Percentiles rank a stretch among this genome's conserved stretches.
Evolutionary conservation across 1,139 yeast genomes (phyloP).

Genomic region (Taiozyma onychis): DNA sequence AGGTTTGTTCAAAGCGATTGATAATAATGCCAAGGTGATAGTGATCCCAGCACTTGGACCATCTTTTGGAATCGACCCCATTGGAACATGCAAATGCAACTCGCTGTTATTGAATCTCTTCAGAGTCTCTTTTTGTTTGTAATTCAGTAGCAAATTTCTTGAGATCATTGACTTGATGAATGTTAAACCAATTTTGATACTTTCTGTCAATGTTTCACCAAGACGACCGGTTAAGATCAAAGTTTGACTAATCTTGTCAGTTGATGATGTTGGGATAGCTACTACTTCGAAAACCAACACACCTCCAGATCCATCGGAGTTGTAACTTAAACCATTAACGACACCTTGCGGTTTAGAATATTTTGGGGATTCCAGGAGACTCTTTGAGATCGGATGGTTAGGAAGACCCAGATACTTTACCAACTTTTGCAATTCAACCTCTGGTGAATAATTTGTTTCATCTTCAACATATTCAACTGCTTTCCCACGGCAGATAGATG

Average conservation of each 20-base stretch:
- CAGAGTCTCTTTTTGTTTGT: constrained; percentile 25
- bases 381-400: constrained; percentile 29
- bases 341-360: constrained; percentile 54
- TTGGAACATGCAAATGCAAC: constrained; percentile 82
- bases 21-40: constrained; percentile 75
- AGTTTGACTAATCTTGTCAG: constrained; percentile 19
- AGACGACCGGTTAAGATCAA: constrained; percentile 74
- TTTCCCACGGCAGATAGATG: constrained; percentile 71
- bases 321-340: constrained; percentile 88
- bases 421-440: constrained; percentile 22
- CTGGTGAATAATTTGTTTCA: constrained; percentile 7
- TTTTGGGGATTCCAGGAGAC: constrained; percentile 23
- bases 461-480: constrained; percentile 68
- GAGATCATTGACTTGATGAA: constrained; percentile 61
- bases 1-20: constrained; percentile 61
- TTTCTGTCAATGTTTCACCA: constrained; percentile 79
- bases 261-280: constrained; percentile 40
- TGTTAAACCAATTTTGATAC: constrained; percentile 74
- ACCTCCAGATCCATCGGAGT: constrained; percentile 85
- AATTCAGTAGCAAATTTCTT: constrained; percentile 24
- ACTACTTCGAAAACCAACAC: constrained; percentile 77
- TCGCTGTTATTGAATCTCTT: constrained; percentile 49
- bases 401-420: constrained; percentile 52
- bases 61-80: constrained; percentile 84
- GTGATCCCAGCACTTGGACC: constrained; percentile 96